Evolutionary conservation across 2,329 filamentous ascomycete genomes (phyloP), one percentile per base, ranked within the genome.

Genomic region (Zarea fungicola): DNA sequence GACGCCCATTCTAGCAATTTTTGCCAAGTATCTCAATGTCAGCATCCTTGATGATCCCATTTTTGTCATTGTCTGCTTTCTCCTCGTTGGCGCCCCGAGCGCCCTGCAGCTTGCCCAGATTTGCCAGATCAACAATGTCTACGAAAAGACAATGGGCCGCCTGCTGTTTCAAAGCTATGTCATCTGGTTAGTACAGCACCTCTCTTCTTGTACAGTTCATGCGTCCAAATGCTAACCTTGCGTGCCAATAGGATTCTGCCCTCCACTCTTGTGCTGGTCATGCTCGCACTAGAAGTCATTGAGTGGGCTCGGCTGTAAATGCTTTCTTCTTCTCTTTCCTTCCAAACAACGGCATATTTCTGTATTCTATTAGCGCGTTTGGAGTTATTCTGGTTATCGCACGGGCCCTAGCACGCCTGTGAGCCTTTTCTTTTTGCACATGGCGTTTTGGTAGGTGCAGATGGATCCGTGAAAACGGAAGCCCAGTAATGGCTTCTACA

Each of bases 41-140:
- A 95, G 88, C 73, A 97, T 99, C 58, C 75, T 99, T 28, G 93
- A 95, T 64, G 93, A 99, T 63, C 93, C 93, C 9, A 99, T 99
- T 60, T 99, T 99, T 67, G 84, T 99, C 57, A 89, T 99, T 57
- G 93, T 99, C 29, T 96, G 91, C 70, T 99, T 97, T 77, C 75
- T 99, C 55, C 85, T 99, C 56, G 92, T 89, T 0, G 93, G 93
- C 29, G 93, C 93, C 3, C 93, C 93, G 6, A 95, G 87, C 54
- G 93, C 93, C 22, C 75, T 99, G 55, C 93, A 99, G 70, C 73
- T 99, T 62, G 92, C 93, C 6, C 93, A 99, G 71, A 99, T 99
- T 53, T 99, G 93, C 71, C 93, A 97, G 76, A 87, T 97, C 71
- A 99, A 99, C 68, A 86, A 86, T 54, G 93, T 99, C 9, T 99